Evolutionary conservation across 768 basidiomycete genomes (phyloP), one percentile per base, ranked within the genome.

Genomic region (Termitomyces titanicus): DNA sequence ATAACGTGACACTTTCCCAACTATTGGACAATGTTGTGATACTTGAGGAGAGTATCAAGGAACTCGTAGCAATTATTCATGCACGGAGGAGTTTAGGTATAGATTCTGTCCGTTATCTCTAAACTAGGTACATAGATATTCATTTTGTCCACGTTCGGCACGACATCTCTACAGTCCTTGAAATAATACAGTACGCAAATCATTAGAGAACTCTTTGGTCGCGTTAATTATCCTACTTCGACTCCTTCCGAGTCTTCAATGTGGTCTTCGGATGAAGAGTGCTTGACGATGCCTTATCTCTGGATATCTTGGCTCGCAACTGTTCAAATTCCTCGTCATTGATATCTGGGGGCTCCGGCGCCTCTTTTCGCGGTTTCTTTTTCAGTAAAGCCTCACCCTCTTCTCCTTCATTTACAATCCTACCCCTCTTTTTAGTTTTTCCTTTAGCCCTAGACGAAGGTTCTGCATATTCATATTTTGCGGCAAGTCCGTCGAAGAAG

Each of bases 21-120:
- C 68, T 98, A 53, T 73, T 98, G 68, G 96, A 98, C 67, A 98
- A 98, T 65, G 88, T 95, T 29, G 94, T 98, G 29, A 86, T 98
- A 38, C 67, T 98, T 58, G 96, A 98, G 70, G 96, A 98, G 70
- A 89, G 87, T 57, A 88, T 98, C 65, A 98, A 98, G 72, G 96
- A 98, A 69, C 74, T 94, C 33, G 84, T 85, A 13, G 90, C 92
- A 13, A 87, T 94, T 60, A 82, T 94, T 49, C 87, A 92, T 70
- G 92, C 90, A 15, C 76, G 93, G 55, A 76, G 90, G 57, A 87
- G 85, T 70, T 70, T 95, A 51, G 94, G 94, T 9, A 89, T 95
- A 58, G 93, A 95, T 71, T 77, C 84, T 22, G 70, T 93, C 58
- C 82, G 88, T 61, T 92, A 90, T 66, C 65, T 93, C 62, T 92